These are phyloP conservation scores for Starmera quercuum DNA, from an alignment of 805 yeast species.

Conservation along the genomic window DNA sequence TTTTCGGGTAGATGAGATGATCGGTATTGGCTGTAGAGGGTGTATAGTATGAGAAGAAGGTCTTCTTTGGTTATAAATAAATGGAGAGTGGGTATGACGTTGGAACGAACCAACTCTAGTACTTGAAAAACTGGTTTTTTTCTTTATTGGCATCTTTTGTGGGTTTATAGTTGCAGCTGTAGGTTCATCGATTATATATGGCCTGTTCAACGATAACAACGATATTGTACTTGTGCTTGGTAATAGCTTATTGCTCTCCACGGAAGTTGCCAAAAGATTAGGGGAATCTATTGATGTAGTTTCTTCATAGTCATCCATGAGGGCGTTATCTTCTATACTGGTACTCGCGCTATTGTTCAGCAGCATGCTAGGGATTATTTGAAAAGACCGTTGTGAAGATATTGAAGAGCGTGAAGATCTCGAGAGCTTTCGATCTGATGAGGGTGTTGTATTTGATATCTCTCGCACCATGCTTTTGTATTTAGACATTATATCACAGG, in stretches of 20 bases:
- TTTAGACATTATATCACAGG: no score
- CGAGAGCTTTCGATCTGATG: no score
- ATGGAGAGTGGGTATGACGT: slow-evolving; percentile 13
- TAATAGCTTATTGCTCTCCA: slow-evolving; percentile 8
- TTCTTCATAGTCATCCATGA: slow-evolving; percentile 12
- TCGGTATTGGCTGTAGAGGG: slow-evolving; percentile 8
- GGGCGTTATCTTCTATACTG: slow-evolving; percentile 10
- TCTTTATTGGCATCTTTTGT: no score
- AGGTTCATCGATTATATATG: no score
- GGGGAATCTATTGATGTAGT: slow-evolving; percentile 11
- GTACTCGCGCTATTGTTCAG: not conserved
- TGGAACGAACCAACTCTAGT: slow-evolving; percentile 13
- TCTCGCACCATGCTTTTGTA: no score
- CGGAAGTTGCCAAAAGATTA: slow-evolving; percentile 15
- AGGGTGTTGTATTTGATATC: no score
- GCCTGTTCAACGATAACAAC: slow-evolving; percentile 12
- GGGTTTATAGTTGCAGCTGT: no score
- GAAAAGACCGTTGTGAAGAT: not conserved
- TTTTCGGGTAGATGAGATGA: not conserved
- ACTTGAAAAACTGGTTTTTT: no score
- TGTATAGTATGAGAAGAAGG: slow-evolving; percentile 2
- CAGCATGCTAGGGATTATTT: not conserved
- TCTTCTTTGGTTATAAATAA: slow-evolving; percentile 4
- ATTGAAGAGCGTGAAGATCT: no score
- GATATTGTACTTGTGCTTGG: slow-evolving; percentile 17